Conservation (phyloP, 2,329 filamentous ascomycete genomes). For the Fusarium irregulare region DNA sequence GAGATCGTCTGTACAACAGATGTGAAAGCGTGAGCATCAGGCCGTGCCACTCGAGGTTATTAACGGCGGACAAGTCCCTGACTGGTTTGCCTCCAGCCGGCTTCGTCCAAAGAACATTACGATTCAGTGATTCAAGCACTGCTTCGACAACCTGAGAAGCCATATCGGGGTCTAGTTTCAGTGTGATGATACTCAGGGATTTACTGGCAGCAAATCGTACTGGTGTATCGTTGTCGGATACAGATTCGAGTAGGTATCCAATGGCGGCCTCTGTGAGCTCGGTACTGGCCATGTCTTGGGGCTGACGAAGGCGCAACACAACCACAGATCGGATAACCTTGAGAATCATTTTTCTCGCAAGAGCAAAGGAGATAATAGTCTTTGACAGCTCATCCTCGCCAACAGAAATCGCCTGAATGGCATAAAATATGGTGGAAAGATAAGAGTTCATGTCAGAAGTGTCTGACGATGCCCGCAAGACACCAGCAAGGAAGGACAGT, state of each 20-base stretch:
- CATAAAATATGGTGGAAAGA: slow-evolving; percentile 72
- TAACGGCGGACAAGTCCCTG: slow-evolving; percentile 78
- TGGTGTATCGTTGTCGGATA: slow-evolving; percentile 90
- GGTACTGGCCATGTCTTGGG: slow-evolving; percentile 55
- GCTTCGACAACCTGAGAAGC: slow-evolving; percentile 88
- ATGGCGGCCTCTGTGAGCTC: slow-evolving; percentile 82
- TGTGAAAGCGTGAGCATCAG: slow-evolving; percentile 89
- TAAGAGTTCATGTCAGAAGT: slow-evolving; percentile 78
- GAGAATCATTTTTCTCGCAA: slow-evolving; percentile 83
- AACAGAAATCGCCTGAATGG: slow-evolving; percentile 69
- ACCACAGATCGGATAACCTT: slow-evolving; percentile 85
- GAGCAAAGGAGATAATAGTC: slow-evolving; percentile 75
- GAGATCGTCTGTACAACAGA: slow-evolving; percentile 84
- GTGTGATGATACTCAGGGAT: slow-evolving; percentile 85
- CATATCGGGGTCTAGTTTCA: slow-evolving; percentile 83
- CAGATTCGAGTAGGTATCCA: slow-evolving; percentile 79
- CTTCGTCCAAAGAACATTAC: slow-evolving; percentile 66
- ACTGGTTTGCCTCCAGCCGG: slow-evolving; percentile 52
- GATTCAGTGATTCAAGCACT: slow-evolving; percentile 76
- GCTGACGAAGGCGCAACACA: slow-evolving; percentile 70
- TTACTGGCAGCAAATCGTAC: slow-evolving; percentile 93
- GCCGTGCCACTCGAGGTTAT: slow-evolving; percentile 91
- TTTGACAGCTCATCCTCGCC: slow-evolving; percentile 60
- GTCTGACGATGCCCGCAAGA: slow-evolving; percentile 76
- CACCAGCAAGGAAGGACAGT: slow-evolving; percentile 81